These are phyloP conservation scores for Tetrastigma voinierianum DNA, from an alignment of 164 flowering plant genomes.

Conservation along the genomic window DNA sequence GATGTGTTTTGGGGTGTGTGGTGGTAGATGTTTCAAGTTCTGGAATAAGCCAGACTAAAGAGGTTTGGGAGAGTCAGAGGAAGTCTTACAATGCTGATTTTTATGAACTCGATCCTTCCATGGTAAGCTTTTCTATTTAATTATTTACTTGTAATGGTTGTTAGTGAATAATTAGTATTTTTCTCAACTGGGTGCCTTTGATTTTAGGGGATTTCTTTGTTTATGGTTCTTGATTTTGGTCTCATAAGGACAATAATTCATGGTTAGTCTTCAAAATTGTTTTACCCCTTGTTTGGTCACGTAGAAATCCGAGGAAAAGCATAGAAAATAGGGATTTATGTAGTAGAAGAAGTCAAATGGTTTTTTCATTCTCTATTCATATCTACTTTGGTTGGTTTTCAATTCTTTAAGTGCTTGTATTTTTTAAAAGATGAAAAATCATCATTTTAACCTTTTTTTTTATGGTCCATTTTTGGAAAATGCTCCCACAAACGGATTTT, in stretches of 20 bases:
- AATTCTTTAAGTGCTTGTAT: no score
- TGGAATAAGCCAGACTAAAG: conserved; percentile 55
- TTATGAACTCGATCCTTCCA: conserved; percentile 76
- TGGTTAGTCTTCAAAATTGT: neutral
- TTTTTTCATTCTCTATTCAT: no score
- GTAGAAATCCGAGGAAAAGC: neutral
- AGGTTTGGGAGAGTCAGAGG: conserved; percentile 79
- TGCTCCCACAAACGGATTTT: no score
- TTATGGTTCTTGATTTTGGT: neutral
- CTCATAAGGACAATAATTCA: neutral
- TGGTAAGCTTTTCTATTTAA: conserved; percentile 35
- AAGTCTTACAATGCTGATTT: conserved; percentile 74
- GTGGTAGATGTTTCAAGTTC: conserved; percentile 58
- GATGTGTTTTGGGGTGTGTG: neutral
- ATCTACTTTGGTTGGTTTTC: no score
- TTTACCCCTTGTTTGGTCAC: neutral
- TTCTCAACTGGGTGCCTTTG: neutral
- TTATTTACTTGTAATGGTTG: neutral
- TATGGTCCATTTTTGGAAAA: no score
- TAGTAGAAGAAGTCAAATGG: no score
- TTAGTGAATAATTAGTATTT: neutral
- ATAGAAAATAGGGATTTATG: neutral
- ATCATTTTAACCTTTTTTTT: no score
- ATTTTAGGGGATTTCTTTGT: neutral
- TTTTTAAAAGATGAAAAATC: no score